Conservation (phyloP, 441 rosid species). For the Aquilaria agallochum region DNA sequence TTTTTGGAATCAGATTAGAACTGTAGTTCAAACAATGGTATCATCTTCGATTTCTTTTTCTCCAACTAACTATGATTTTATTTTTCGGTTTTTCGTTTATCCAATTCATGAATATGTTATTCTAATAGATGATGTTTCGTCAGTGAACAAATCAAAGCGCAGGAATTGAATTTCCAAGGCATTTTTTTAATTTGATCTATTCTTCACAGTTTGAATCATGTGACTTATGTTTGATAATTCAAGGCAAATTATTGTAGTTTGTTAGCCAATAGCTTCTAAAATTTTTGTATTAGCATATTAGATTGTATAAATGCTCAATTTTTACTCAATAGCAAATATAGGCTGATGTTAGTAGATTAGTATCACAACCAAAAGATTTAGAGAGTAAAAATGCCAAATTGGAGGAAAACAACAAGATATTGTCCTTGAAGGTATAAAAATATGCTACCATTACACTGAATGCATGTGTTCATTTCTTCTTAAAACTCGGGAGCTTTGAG, state of each 20-base stretch:
- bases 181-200: neutral
- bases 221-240: too few relatives aligned
- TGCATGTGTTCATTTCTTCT: neutral
- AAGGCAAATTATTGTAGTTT: neutral
- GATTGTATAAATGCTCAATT: too few relatives aligned
- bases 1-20: conserved; percentile 84
- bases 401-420: conserved; percentile 58
- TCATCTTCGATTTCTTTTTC: conserved; percentile 21
- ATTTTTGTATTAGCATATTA: too few relatives aligned
- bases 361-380: conserved; percentile 74
- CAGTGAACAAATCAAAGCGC: conserved; percentile 77
- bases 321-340: conserved; percentile 25
- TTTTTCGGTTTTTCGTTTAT: neutral
- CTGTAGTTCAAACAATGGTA: conserved; percentile 35
- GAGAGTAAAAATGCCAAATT: conserved; percentile 66
- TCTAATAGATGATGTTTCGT: conserved; percentile 34
- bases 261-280: neutral
- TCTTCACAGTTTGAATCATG: too few relatives aligned
- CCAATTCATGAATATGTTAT: neutral
- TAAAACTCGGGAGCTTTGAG: neutral
- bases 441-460: neutral
- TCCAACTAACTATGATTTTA: neutral
- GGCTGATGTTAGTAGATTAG: conserved; percentile 85
- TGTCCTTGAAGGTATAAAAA: conserved; percentile 49
- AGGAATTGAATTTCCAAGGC: conserved; percentile 83